Evolutionary conservation across 371 early-diverging fungal species (phyloP), one percentile per base, ranked within the genome.

Genomic region (Chytridium lagenaria): DNA sequence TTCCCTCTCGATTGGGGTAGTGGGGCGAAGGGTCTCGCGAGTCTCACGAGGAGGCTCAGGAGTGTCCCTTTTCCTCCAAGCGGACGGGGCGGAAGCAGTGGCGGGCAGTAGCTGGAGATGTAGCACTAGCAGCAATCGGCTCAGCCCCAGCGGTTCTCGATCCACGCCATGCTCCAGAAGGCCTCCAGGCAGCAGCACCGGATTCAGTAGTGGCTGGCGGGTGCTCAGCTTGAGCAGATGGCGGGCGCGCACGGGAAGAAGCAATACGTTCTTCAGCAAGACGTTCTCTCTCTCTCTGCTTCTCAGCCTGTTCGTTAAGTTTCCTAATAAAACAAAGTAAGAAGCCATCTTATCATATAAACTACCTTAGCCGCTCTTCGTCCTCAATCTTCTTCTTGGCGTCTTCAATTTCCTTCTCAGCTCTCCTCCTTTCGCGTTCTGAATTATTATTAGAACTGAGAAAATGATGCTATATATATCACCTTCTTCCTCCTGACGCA

Each of bases 251-350:
- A 16, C 36, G 65, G 19, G 1, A 19, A 50, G 34, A 65, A 69
- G 39, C 78, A 31, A 70, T 49, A 19, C 52, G 67, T 64, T 71
- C 72, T 59, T 82, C 82, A 34, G 69, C 69, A 1, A 57, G 67
- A 22, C 74, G 31, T 63, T 81, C 82, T 12, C 75, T 66, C 68
- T 84, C 83, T 10, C 75, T 69, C 55, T 81, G 81, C 52, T 74
- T 77, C 31, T 65, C 75, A 15, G 80, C 72, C 33, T 71, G 67
- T 64, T 84, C 85, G 64, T 82, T 83, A 28, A 79, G 73, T 73
- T 83, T 83, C 65, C 78, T 80, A 12, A 7, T 26, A 15, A 55
- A 63, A 63, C 23, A 23, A 50, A 30, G 12, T 5, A 44, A n/a
- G n/a, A 64, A 37, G 1, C 10, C 55, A 69, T 16, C 51, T 15